Base-by-base conservation (phyloP, 2,329 filamentous ascomycete genomes). In the Aspergillus latus region DNA sequence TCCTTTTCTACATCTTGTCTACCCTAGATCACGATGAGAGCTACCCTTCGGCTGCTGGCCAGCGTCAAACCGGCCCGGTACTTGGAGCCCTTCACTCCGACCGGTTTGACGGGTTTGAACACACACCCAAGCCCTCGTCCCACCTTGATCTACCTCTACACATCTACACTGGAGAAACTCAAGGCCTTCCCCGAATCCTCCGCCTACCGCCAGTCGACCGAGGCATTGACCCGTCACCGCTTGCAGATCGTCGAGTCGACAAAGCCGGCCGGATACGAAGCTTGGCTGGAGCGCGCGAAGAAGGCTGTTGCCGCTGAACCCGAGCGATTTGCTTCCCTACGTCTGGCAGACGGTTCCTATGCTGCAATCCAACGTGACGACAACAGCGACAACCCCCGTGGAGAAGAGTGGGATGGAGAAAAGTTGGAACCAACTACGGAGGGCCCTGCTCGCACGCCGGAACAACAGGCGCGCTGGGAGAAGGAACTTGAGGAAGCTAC, bases 121-220 rank as follows among this genome's bases (percentile, higher is more conserved):
- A 96, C 92, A 63, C 92, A 97, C 80, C 82, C 85, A 60, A 88
- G 89, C 54, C 94, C 94, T 62, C 90, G 94, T 68, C 88, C 91
- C 61, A 87, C 92, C 49, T 86, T 99, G 66, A 85, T 97, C 71
- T 95, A 88, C 80, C 83, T 96, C 69, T 99, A 99, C 85, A 84
- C 82, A 70, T 82, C 81, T 65, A 97, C 92, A 9, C 88, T 99
- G 72, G 84, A 91, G 69, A 92, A 90, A 80, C 86, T 99, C 64
- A 81, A 88, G 76, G 74, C 80, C 56, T 83, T 96, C 66, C 94
- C 94, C 66, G 88, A 92, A 75, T 85, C 86, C 58, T 96, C 90
- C 43, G 86, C 95, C 58, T 99, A 99, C 81, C 90, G 94, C 60
- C 90, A 96, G 78, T 95, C 93, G 2, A 86, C 89, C 69, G 94